Conservation (phyloP, 768 basidiomycete genomes). For the Auricularia sp. region DNA sequence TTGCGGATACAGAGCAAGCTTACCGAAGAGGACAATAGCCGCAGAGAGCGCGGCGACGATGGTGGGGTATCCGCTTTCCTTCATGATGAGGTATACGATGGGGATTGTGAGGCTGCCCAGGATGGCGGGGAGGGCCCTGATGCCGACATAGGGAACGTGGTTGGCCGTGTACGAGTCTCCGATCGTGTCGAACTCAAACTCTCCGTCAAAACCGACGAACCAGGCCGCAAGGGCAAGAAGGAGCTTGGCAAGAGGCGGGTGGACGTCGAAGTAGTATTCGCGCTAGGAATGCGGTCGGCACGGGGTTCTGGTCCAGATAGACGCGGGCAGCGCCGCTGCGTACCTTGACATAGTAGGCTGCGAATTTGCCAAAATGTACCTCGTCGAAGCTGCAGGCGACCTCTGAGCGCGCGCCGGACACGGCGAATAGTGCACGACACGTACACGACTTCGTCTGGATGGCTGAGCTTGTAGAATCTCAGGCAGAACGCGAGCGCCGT, state of each 20-base stretch:
- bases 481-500: conserved; percentile 72
- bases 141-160: conserved; percentile 88
- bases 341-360: conserved; percentile 69
- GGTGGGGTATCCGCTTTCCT: conserved; percentile 92
- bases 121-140: conserved; percentile 86
- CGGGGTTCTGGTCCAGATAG: background rate
- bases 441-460: conserved; percentile 91
- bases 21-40: conserved; percentile 76
- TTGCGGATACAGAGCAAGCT: conserved; percentile 18
- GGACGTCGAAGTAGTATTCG: conserved; percentile 98
- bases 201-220: conserved; percentile 93
- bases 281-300: conserved; percentile 27
- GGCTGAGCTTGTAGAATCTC: conserved; percentile 89
- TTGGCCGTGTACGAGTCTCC: conserved; percentile 83
- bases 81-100: conserved; percentile 92
- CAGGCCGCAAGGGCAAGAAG: conserved; percentile 90
- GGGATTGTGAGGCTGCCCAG: conserved; percentile 85
- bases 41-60: conserved; percentile 87
- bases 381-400: conserved; percentile 69
- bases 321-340: background rate
- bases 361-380: conserved; percentile 98
- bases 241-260: conserved; percentile 94
- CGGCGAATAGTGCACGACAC: conserved; percentile 20
- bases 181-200: conserved; percentile 89
- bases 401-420: background rate